phyloP scores from a whole-genome alignment of 352 stramenopile genomes.

The Globisporangium camurandrum region DNA sequence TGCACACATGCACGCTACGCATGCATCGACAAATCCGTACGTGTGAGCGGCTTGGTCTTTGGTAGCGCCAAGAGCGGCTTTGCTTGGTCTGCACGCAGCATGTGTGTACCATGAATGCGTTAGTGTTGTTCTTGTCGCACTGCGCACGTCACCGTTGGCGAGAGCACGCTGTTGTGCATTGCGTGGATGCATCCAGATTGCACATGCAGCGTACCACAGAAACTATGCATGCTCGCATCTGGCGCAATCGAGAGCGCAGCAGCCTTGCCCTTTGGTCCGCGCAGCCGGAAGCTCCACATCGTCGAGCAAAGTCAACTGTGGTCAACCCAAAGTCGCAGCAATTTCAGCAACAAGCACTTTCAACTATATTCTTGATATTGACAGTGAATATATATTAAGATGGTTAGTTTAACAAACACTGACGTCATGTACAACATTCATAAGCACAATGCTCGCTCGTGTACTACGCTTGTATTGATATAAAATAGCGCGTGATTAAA shows the following conservation, averaged over 20 bases:
- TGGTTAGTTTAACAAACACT: too few relatives aligned
- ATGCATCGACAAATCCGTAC: constrained; percentile 23
- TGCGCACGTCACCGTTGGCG: too few relatives aligned
- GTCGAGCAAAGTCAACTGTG: neutral
- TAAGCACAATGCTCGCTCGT: too few relatives aligned
- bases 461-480: too few relatives aligned
- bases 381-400: too few relatives aligned
- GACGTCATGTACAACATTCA: too few relatives aligned
- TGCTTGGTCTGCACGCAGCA: constrained; percentile 25
- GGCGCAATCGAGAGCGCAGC: constrained; percentile 43
- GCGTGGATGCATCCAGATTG: neutral
- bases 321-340: neutral
- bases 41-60: constrained; percentile 29
- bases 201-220: constrained; percentile 32
- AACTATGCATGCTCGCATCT: constrained; percentile 24
- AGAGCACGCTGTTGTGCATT: neutral
- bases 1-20: neutral
- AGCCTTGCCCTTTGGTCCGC: constrained; percentile 47
- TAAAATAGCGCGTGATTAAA: too few relatives aligned
- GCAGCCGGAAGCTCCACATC: constrained; percentile 66
- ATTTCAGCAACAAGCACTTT: neutral
- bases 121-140: too few relatives aligned
- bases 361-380: too few relatives aligned
- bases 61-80: constrained; percentile 34
- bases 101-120: too few relatives aligned